Percentiles rank a stretch among this genome's conserved stretches.
Evolutionary conservation across 805 yeast species (phyloP).

Genomic region (Saccharomyces kudriavzevii): DNA sequence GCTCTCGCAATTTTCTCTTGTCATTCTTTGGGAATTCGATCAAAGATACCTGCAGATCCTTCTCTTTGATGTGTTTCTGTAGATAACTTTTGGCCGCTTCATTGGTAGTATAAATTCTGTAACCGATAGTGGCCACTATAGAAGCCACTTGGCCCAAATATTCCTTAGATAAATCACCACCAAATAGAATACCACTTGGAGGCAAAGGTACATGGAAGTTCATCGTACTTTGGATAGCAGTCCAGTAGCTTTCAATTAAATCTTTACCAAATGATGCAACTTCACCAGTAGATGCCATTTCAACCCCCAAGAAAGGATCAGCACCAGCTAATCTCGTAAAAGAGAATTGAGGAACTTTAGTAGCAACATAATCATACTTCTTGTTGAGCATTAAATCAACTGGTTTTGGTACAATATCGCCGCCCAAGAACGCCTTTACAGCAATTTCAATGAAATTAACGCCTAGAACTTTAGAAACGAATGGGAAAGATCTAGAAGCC

Average conservation of each 20-base stretch:
- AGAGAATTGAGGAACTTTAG: slow-evolving; percentile 97
- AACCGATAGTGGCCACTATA: slow-evolving; percentile 59
- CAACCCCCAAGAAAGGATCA: slow-evolving; percentile 97
- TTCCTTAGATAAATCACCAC: slow-evolving; percentile 78
- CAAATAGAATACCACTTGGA: slow-evolving; percentile 81
- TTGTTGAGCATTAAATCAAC: slow-evolving; percentile 67
- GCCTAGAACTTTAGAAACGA: slow-evolving; percentile 94
- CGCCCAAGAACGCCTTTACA: slow-evolving; percentile 72
- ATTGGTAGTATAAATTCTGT: slow-evolving; percentile 72
- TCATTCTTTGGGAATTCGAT: slow-evolving; percentile 90
- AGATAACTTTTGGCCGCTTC: slow-evolving; percentile 66
- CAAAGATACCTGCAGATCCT: slow-evolving; percentile 37
- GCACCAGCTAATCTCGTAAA: slow-evolving; percentile 98
- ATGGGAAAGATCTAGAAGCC: slow-evolving; percentile 98
- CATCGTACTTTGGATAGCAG: slow-evolving; percentile 94
- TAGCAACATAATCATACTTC: slow-evolving; percentile 77
- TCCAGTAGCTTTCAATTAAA: slow-evolving; percentile 90
- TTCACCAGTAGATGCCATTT: slow-evolving; percentile 99
- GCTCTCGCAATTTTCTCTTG: slow-evolving; percentile 87
- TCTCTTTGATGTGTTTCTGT: slow-evolving; percentile 35
- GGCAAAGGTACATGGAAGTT: slow-evolving; percentile 92
- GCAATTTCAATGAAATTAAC: slow-evolving; percentile 92
- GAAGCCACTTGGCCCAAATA: slow-evolving; percentile 67
- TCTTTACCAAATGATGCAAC: slow-evolving; percentile 92
- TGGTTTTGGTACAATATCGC: slow-evolving; percentile 64